These are phyloP conservation scores for Imleria badia DNA, from an alignment of 768 basidiomycete species.

Conservation along the genomic window DNA sequence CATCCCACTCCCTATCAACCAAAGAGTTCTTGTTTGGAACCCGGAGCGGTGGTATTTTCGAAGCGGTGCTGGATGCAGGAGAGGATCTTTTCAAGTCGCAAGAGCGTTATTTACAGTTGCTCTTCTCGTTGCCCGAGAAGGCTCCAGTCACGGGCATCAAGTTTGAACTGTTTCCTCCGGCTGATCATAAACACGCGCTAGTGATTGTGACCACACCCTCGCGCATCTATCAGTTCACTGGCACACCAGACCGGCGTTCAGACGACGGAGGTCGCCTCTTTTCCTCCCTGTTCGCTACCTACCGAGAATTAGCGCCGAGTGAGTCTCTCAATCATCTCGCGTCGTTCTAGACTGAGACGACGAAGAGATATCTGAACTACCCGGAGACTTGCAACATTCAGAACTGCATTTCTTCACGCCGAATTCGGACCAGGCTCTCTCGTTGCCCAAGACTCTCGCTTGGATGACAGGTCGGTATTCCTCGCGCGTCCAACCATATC, in stretches of 20 bases:
- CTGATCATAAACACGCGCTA: constrained; percentile 60
- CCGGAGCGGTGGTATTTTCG: constrained; percentile 81
- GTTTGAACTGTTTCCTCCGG: constrained; percentile 71
- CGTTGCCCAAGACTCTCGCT: constrained; percentile 72
- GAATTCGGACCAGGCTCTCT: constrained; percentile 65
- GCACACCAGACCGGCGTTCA: constrained; percentile 58
- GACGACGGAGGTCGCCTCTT: constrained; percentile 81
- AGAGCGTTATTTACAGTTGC: constrained; percentile 71
- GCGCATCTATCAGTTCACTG: constrained; percentile 89
- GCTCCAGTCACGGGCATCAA: constrained; percentile 83
- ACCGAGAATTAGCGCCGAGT: constrained; percentile 83
- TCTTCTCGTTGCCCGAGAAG: constrained; percentile 77
- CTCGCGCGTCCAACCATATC: background rate
- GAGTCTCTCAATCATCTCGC: constrained; percentile 28
- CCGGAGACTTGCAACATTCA: constrained; percentile 71
- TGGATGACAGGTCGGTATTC: constrained; percentile 82
- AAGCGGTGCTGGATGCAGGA: constrained; percentile 85
- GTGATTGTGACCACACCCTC: constrained; percentile 84
- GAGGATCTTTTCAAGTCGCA: constrained; percentile 92
- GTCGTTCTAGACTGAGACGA: constrained; percentile 20
- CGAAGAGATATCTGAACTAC: constrained; percentile 87
- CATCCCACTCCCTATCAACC: constrained; percentile 70
- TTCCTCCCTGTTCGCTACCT: constrained; percentile 66
- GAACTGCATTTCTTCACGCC: constrained; percentile 80
- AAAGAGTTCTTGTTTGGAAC: constrained; percentile 86